A percentile compares a stretch with the other conserved stretches of the same genome.
Evolutionary conservation across 1,139 yeast genomes (phyloP).

Genomic region (Geotrichum restrictum): DNA sequence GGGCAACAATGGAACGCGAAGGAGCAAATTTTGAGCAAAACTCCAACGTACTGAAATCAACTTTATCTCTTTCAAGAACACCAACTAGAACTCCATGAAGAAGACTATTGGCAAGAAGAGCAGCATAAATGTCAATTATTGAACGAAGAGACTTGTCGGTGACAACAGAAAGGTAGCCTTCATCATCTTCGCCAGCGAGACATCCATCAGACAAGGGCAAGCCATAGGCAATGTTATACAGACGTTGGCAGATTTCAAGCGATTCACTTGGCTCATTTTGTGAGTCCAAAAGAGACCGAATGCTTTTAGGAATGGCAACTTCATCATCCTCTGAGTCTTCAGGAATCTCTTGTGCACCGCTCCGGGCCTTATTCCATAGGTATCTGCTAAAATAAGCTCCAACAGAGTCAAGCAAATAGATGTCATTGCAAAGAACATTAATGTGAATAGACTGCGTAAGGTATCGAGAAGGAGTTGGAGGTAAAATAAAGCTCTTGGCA

Average conservation of each 20-base stretch:
- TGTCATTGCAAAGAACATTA: conserved; percentile 25
- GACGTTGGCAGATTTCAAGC: conserved; percentile 28
- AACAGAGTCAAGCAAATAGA: conserved; percentile 10
- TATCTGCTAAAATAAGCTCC: conserved; percentile 20
- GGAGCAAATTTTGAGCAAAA: conserved; percentile 33
- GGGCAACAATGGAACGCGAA: conserved; percentile 31
- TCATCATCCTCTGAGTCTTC: conserved; percentile 20
- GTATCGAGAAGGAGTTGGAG: conserved; percentile 31
- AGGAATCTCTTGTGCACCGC: conserved; percentile 6
- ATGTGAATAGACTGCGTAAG: conserved; percentile 37
- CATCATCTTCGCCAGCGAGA: conserved; percentile 27
- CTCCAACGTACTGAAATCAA: conserved; percentile 26
- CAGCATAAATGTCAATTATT: conserved; percentile 35
- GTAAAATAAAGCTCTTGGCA: conserved; percentile 32
- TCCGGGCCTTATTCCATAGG: conserved; percentile 31
- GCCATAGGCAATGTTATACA: conserved; percentile 29
- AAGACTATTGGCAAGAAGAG: conserved; percentile 32
- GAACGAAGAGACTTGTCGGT: conserved; percentile 32
- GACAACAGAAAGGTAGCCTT: conserved; percentile 29
- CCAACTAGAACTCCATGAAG: conserved; percentile 31
- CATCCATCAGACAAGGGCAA: conserved; percentile 23
- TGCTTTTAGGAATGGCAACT: conserved; percentile 24
- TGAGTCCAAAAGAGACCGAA: conserved; percentile 23
- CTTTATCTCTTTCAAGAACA: conserved; percentile 25
- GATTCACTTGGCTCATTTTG: conserved; percentile 22